Percentiles rank a stretch among this genome's conserved stretches.
Conservation (phyloP, 1,284 basidiomycete species). For the Ceratobasidium sp. region DNA sequence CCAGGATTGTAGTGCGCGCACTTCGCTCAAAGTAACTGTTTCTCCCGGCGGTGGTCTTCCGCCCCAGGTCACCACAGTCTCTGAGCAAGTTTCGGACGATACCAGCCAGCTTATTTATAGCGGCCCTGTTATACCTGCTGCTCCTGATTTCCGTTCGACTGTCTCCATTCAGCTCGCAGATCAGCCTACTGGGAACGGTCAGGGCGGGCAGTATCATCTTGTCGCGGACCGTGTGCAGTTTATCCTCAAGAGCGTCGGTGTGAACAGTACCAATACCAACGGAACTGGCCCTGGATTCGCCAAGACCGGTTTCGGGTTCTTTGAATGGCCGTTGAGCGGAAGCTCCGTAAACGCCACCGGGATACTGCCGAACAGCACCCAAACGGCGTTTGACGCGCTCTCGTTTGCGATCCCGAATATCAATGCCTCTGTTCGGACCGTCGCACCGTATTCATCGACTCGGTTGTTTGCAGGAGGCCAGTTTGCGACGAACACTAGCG, state of each 20-base stretch:
- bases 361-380: conserved; percentile 75
- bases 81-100: conserved; percentile 82
- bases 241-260: conserved; percentile 71
- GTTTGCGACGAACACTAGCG: conserved; percentile 68
- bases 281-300: conserved; percentile 54
- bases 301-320: conserved; percentile 76
- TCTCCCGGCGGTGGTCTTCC: conserved; percentile 79
- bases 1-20: conserved; percentile 85
- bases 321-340: conserved; percentile 77
- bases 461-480: conserved; percentile 88
- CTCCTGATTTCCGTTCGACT: conserved; percentile 79
- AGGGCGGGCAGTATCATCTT: conserved; percentile 77
- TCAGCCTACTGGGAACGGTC: conserved; percentile 71
- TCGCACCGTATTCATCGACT: conserved; percentile 76
- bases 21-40: conserved; percentile 85
- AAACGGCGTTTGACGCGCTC: conserved; percentile 79
- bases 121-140: conserved; percentile 83
- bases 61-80: conserved; percentile 77
- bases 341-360: conserved; percentile 69
- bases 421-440: conserved; percentile 65
- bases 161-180: conserved; percentile 78
- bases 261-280: conserved; percentile 53
- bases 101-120: conserved; percentile 77
- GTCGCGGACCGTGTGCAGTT: conserved; percentile 87
- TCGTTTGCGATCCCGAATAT: conserved; percentile 58